phyloP scores from a whole-genome alignment of 1,284 basidiomycete genomes.

The Exsudoporus floridanus region DNA sequence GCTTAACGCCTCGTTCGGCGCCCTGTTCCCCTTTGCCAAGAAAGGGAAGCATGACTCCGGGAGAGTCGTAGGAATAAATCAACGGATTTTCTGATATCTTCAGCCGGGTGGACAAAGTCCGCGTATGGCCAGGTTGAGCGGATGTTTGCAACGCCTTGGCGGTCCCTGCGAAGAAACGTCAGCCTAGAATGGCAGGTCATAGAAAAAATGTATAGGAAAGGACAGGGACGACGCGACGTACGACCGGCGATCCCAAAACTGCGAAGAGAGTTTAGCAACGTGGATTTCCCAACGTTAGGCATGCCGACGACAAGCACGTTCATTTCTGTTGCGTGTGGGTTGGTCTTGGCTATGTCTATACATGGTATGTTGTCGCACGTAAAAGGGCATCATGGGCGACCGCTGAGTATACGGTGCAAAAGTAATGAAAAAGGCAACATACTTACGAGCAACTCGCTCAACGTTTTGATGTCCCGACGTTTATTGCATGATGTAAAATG shows the following conservation, averaged over 20 bases:
- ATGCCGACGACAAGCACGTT: conserved; percentile 94
- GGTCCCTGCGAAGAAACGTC: conserved; percentile 41
- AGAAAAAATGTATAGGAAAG: neutral
- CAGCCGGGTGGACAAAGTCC: conserved; percentile 78
- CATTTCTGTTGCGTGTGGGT: conserved; percentile 68
- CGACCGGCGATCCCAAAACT: conserved; percentile 86
- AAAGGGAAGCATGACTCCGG: conserved; percentile 96
- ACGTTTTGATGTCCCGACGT: conserved; percentile 57
- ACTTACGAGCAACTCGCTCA: conserved; percentile 72
- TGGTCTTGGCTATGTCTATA: conserved; percentile 66
- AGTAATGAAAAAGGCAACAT: conserved; percentile 38
- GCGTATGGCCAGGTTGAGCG: conserved; percentile 85
- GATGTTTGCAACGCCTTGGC: conserved; percentile 90
- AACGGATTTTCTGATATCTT: conserved; percentile 77
- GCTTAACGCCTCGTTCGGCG: conserved; percentile 88
- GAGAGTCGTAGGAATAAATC: conserved; percentile 94
- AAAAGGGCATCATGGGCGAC: neutral
- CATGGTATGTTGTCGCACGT: neutral
- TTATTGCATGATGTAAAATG: conserved; percentile 73
- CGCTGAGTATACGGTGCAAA: conserved; percentile 2
- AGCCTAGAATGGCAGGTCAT: neutral
- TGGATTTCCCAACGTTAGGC: conserved; percentile 99
- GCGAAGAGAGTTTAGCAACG: conserved; percentile 88
- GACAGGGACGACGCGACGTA: conserved; percentile 39
- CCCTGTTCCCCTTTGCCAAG: conserved; percentile 84